Evolutionary conservation across 2,329 filamentous ascomycete genomes (phyloP).

Genomic region (Paracoccidioides brasiliensis): DNA sequence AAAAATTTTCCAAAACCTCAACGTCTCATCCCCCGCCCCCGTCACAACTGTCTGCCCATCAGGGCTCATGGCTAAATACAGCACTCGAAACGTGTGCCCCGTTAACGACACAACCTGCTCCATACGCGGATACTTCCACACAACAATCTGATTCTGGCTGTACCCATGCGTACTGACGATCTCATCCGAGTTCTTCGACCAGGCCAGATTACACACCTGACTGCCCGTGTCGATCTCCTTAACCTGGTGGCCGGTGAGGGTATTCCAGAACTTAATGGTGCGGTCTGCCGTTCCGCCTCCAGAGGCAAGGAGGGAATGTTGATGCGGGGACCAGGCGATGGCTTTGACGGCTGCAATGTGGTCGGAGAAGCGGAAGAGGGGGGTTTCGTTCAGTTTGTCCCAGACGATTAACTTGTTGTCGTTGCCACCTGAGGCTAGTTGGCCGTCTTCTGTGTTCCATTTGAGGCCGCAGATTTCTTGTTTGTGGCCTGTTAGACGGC

Average conservation of each 20-base stretch:
- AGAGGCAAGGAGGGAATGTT: constrained; percentile 83
- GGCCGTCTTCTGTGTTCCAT: constrained; percentile 93
- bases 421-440: constrained; percentile 89
- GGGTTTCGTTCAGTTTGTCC: constrained; percentile 89
- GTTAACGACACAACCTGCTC: constrained; percentile 90
- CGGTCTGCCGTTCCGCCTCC: constrained; percentile 92
- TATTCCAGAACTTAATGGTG: constrained; percentile 97
- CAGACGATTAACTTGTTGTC: constrained; percentile 99
- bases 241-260: constrained; percentile 62
- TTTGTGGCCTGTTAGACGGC: constrained; percentile 83
- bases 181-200: constrained; percentile 96
- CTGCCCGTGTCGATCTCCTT: constrained; percentile 93
- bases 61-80: constrained; percentile 95
- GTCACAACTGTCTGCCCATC: constrained; percentile 90
- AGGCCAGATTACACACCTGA: constrained; percentile 96
- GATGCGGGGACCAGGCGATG: constrained; percentile 94
- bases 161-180: constrained; percentile 96
- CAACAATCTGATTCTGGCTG: constrained; percentile 94
- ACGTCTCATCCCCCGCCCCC: constrained; percentile 87
- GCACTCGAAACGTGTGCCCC: constrained; percentile 88
- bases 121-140: constrained; percentile 99
- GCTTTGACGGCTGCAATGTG: constrained; percentile 95
- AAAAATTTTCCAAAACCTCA: constrained; percentile 96
- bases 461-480: constrained; percentile 94
- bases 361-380: constrained; percentile 85